Base-by-base conservation (phyloP, 768 basidiomycete genomes). In the Auriscalpium orientale region DNA sequence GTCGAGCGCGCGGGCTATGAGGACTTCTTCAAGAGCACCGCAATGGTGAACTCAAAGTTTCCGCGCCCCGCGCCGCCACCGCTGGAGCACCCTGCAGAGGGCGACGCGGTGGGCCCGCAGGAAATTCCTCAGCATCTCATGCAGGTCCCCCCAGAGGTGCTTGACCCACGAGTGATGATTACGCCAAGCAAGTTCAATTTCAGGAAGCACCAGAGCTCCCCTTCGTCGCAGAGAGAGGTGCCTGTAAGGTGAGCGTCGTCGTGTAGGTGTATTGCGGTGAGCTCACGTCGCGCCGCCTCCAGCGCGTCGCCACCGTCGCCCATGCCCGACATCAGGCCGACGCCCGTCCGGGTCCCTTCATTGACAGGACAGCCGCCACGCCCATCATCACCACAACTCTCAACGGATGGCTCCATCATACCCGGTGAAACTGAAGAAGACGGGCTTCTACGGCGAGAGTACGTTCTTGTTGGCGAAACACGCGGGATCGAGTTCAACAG, bases 381-480 rank as follows among this genome's bases (percentile, higher is more conserved):
- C 28, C 28, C 2, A 28, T 4, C 7, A 28, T 28, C 4, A 28
- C 72, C 65, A 35, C 65, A 66, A 6, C 61, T 79, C 3, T 73
- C 82, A 0, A 81, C 83, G 43, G 78, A 28, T 5, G 82, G 78
- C 2, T 89, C 88, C 0, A 68, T 80, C 55, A 90, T 90, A 51
- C 89, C 89, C 11, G 89, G 89, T 3, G 89, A 91, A 67, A 87
- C 85, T 0, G 89, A 91, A 64, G 89, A 91, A 65, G 89, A 91
- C 65, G 87, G 87, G 0, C 74, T 85, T 50, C 75, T 91, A 49
- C 79, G 87, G 52, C 79, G 84, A 59, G 95, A 98, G 65, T 99
- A 99, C 63, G 95, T 98, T 0, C 80, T 99, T 1, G 90, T 98
- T 1, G 94, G 88, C 45, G 93, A 99, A 68, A 83, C 81, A 53